Percentiles rank a stretch among this genome's conserved stretches.
Conservation (phyloP, 495 filamentous ascomycete genomes). For the Xylaria castorea region DNA sequence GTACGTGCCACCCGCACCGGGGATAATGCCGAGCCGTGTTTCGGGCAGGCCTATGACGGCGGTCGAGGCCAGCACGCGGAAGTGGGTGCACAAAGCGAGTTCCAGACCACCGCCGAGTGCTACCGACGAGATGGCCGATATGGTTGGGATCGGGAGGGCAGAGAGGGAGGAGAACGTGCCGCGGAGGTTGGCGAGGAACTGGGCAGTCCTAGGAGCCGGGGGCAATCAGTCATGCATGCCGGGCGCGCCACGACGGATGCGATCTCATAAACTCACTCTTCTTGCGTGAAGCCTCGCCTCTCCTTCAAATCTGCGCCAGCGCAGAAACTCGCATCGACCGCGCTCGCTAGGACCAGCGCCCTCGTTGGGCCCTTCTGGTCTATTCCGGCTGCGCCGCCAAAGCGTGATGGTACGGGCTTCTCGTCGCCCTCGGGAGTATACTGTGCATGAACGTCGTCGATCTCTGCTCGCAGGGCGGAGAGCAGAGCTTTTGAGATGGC, state of each 20-base stretch:
- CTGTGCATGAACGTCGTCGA: constrained; percentile 72
- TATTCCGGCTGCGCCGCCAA: constrained; percentile 48
- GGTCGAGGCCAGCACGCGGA: constrained; percentile 80
- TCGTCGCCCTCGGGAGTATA: constrained; percentile 61
- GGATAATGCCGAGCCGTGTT: constrained; percentile 89
- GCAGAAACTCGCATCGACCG: constrained; percentile 83
- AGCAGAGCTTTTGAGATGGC: constrained; percentile 85
- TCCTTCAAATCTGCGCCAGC: constrained; percentile 96
- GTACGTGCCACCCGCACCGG: constrained; percentile 91
- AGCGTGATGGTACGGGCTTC: constrained; percentile 40
- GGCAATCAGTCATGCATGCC: constrained; percentile 11
- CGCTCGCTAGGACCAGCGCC: constrained; percentile 79
- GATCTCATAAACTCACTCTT: constrained; percentile 58
- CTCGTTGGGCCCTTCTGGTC: constrained; percentile 65
- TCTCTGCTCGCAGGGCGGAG: constrained; percentile 68
- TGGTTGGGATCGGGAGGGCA: constrained; percentile 82
- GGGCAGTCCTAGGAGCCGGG: constrained; percentile 61
- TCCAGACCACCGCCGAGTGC: constrained; percentile 94
- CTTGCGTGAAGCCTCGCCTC: constrained; percentile 70
- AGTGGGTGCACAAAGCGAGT: constrained; percentile 81
- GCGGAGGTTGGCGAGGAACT: constrained; percentile 79
- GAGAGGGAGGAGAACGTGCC: constrained; percentile 71
- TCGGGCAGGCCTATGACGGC: constrained; percentile 85
- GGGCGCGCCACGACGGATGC: constrained; percentile 35
- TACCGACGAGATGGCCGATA: constrained; percentile 77